These are phyloP conservation scores for Coniferiporia sulphurascens DNA, from an alignment of 1,284 basidiomycete genomes.

Conservation along the genomic window DNA sequence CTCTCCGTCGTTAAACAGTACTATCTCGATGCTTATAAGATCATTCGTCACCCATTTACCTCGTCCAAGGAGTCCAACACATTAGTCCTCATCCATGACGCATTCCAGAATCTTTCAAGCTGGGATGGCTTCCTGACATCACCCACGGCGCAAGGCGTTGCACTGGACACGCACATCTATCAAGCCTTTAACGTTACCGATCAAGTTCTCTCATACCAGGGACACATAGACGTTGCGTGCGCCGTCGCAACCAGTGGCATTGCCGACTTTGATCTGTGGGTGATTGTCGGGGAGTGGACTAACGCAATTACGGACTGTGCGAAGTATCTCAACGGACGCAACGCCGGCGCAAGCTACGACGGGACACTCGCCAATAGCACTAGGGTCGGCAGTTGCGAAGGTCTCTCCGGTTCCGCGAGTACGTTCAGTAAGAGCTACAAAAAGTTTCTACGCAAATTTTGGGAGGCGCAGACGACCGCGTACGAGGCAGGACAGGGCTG, in stretches of 20 bases:
- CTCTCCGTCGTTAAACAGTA: constrained; percentile 61
- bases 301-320: constrained; percentile 85
- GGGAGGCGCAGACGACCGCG: constrained; percentile 76
- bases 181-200: constrained; percentile 70
- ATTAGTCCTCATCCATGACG: constrained; percentile 78
- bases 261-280: constrained; percentile 58
- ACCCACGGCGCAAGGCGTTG: constrained; percentile 59
- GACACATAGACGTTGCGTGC: constrained; percentile 71
- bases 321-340: constrained; percentile 65
- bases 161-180: constrained; percentile 81
- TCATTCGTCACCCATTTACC: constrained; percentile 65
- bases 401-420: constrained; percentile 64
- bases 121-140: constrained; percentile 68
- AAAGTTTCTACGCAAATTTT: constrained; percentile 75
- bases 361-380: constrained; percentile 64
- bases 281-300: constrained; percentile 83
- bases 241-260: constrained; percentile 38
- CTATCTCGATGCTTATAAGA: constrained; percentile 70
- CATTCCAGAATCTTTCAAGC: constrained; percentile 73
- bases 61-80: constrained; percentile 53
- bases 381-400: constrained; percentile 66
- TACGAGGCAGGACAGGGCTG: constrained; percentile 64
- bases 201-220: constrained; percentile 43
- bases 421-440: constrained; percentile 79
- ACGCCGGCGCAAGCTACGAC: constrained; percentile 72